These are phyloP conservation scores for Effrenium voratum DNA, from an alignment of 73 alveolate species.

Conservation along the genomic window DNA sequence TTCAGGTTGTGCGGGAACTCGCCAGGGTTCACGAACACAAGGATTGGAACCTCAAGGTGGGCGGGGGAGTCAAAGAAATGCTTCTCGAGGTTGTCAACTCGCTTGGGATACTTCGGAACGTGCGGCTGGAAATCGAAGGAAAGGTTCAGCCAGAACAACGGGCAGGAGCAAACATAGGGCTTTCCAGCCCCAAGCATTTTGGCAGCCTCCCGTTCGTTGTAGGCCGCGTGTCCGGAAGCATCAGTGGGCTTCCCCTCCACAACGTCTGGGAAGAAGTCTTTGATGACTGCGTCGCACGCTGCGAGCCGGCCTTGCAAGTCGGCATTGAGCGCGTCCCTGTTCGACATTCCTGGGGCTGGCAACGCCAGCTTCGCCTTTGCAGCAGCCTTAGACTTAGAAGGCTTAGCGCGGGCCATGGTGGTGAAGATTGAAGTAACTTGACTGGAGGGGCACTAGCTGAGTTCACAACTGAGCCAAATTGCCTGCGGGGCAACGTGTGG, in stretches of 20 bases:
- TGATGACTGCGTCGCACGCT: neutral
- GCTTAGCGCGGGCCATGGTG: no score
- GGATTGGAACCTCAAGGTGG: neutral
- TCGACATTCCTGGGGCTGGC: neutral
- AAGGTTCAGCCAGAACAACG: neutral
- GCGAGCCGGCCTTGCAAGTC: neutral
- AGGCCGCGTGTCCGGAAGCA: neutral
- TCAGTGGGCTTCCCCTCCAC: neutral
- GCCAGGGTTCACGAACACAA: neutral
- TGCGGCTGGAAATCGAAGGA: conserved; percentile 11
- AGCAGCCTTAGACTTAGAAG: neutral
- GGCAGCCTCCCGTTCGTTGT: neutral
- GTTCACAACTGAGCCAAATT: no score
- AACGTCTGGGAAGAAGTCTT: neutral
- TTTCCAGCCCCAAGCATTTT: neutral
- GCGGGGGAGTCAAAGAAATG: neutral
- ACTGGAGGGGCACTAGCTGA: no score
- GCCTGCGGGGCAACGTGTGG: neutral
- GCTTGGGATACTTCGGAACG: neutral
- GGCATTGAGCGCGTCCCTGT: neutral
- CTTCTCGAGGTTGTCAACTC: neutral
- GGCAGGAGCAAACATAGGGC: neutral
- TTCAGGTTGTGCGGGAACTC: neutral
- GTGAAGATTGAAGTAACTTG: no score
- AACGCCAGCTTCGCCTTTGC: neutral